Evolutionary conservation across 441 rosid species (phyloP), one percentile per base, ranked within the genome.

Genomic region (Pelargonium exstipulatum): DNA sequence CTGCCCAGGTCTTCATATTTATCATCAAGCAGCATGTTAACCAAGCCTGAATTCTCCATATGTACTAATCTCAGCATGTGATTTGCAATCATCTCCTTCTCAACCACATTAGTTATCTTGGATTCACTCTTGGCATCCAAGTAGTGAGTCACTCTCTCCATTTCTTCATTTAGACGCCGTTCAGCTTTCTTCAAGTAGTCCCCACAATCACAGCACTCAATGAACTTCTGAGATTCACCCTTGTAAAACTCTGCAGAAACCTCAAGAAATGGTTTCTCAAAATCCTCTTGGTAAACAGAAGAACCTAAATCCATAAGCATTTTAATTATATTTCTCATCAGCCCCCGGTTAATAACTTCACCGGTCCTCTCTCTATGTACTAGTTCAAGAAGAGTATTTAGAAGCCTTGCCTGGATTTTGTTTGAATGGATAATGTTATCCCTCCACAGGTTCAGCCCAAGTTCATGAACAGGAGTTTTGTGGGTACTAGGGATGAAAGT

Each of bases 11-110:
- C 97, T 20, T 85, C 92, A 68, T 88, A 86, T 77, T 83, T 90
- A 66, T 94, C 96, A 66, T 94, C 88, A 64, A 94, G 85, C 74
- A 94, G 94, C 97, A 94, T 91, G 81, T 91, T 83, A 70, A 91
- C 95, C 80, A 91, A 74, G 62, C 97, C 99, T 5, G 97, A 94
- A 75, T 88, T 87, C 83, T 94, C 99, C 97, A 94, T 91, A 78
- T 94, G 99, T 58, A 94, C 96, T 61, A 94, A 80, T 62, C 96
- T 85, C 80, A 75, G 82, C 99, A 91, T 91, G 91, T 94, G 97
- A 81, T 86, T 91, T 51, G 91, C 94, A 71, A 94, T 87, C 97
- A 91, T 94, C 87, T 90, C 97, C 80, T 82, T 88, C 86, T 90
- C 99, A 77, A 90, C 97, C 72, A 90, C 99, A 73, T 79, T 84